phyloP scores from a whole-genome alignment of 257 asterid genomes.

The Anisodus acutangulus region DNA sequence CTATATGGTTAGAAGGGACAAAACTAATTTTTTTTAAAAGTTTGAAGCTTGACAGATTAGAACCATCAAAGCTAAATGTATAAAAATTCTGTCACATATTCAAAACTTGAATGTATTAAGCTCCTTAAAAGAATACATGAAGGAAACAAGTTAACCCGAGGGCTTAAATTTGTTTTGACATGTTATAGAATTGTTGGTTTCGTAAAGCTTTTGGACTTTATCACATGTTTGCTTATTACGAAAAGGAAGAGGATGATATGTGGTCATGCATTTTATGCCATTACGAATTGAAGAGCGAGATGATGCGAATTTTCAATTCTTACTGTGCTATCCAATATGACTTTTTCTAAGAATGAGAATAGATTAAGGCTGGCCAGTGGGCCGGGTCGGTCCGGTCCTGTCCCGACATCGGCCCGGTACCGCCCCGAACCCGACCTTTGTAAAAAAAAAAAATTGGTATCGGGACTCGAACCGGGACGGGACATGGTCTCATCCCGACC shows the following conservation, averaged over 20 bases:
- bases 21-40: slow-evolving; percentile 57
- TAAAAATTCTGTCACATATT: slow-evolving; percentile 68
- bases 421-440: too few species aligned
- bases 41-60: slow-evolving; percentile 76
- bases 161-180: slow-evolving; percentile 54
- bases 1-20: slow-evolving; percentile 76
- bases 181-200: too few species aligned
- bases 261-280: slow-evolving; percentile 74
- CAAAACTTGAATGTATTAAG: slow-evolving; percentile 62
- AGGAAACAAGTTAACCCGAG: slow-evolving; percentile 78
- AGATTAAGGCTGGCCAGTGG: too few species aligned
- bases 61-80: slow-evolving; percentile 62
- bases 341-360: too few species aligned
- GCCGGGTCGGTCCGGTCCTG: too few species aligned
- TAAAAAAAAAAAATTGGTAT: too few species aligned
- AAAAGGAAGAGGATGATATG: slow-evolving; percentile 57
- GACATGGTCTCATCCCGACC: too few species aligned
- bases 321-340: slow-evolving; percentile 47
- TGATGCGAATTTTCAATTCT: slow-evolving; percentile 58
- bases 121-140: slow-evolving; percentile 67
- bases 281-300: slow-evolving; percentile 61
- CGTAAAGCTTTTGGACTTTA: too few species aligned
- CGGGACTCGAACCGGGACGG: too few species aligned
- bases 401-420: too few species aligned
- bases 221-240: too few species aligned